Evolutionary conservation across 495 filamentous ascomycete species (phyloP).

Genomic region (Annulohypoxylon nitens): DNA sequence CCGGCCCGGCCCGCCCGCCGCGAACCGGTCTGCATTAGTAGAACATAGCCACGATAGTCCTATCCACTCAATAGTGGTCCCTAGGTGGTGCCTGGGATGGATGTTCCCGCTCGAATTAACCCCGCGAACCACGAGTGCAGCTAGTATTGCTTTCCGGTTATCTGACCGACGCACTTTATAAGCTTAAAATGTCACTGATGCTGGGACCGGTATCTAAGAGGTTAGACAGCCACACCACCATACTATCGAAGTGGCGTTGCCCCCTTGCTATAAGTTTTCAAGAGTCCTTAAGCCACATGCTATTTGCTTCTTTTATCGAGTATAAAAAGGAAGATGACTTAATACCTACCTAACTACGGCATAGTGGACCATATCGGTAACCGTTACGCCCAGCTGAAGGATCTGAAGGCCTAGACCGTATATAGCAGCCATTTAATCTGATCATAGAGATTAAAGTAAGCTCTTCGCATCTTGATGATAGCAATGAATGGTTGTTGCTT

Average conservation of each 20-base stretch:
- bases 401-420: not conserved
- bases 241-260: conserved; percentile 7
- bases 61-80: not conserved
- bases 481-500: not conserved
- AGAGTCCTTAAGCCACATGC: not conserved
- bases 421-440: not conserved
- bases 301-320: not conserved
- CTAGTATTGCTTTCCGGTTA: conserved; percentile 1
- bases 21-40: conserved; percentile 11
- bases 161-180: conserved; percentile 4
- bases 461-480: not conserved
- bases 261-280: not conserved
- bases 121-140: not conserved
- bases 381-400: conserved; percentile 9
- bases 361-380: not conserved
- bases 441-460: not conserved
- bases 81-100: not conserved
- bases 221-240: not conserved
- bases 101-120: not conserved
- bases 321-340: not conserved
- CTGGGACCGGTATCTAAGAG: not conserved
- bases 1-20: conserved; percentile 35
- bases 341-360: not conserved
- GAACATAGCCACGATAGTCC: not conserved
- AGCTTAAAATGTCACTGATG: not conserved